Base-by-base conservation (phyloP, 257 asterid species). In the Gentiana straminea region DNA sequence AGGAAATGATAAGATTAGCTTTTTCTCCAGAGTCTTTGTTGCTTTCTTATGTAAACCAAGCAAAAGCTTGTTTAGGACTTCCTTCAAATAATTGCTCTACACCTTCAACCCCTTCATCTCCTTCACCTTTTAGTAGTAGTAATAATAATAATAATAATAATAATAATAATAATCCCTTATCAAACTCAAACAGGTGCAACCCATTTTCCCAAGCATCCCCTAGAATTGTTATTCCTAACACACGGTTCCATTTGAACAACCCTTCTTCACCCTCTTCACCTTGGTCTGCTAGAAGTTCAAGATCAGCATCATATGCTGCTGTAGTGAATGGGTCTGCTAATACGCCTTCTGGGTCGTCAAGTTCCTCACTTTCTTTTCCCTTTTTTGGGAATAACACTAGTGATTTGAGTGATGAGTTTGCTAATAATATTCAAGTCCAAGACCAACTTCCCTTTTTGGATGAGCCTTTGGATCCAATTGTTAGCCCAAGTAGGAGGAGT, bases 401-500 rank as follows among this genome's bases (percentile, higher is more conserved):
- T 62, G 71, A 52, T 13, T 57, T 55, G 49, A 63, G 67, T 33
- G 77, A 70, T 8, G 94, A 79, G 50, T 63, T 70, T 24, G 75
- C 67, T 54, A 57, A 60, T 59, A 57, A 60, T 60, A 58, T 70
- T 54, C 82, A 73, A 58, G 74, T 65, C 50, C 77, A 69, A 36
- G 85, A 77, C 44, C 83, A 78, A 58, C 55, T 74, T 64, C 51
- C 84, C 9, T 84, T 84, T 72, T 64, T 75, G 2, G 97, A 89
- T 9, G 97, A 89, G 58, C 66, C 92, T n/a, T 8, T 69, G 80
- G 84, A 81, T 78, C 85, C 92, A 6, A 38, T 75, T 2, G 75
- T 80, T 67, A 85, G 97, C 58, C 99, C 99, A 0, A 79, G 95
- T 68, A 95, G 94, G 54, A 77, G 91, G 68, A 84, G 96, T 55